Percentiles rank a stretch among this genome's conserved stretches.
phyloP scores from a whole-genome alignment of 768 basidiomycete species.

The Mycena pura region DNA sequence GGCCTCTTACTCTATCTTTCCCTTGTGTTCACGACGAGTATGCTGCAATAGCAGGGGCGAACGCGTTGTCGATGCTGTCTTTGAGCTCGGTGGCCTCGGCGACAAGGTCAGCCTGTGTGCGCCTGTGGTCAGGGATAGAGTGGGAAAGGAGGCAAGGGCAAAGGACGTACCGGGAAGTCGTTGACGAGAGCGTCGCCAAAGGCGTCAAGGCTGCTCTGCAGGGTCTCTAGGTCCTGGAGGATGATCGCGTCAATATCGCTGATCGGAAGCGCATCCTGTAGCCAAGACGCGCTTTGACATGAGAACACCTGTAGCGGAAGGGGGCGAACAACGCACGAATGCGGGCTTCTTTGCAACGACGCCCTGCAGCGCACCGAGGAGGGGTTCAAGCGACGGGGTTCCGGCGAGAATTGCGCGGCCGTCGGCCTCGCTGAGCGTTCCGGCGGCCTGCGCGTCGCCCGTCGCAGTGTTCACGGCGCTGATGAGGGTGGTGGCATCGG shows the following conservation, averaged over 20 bases:
- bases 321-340: neutral
- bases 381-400: neutral
- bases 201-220: neutral
- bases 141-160: neutral
- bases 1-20: too few relatives aligned
- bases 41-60: slow-evolving; percentile 7
- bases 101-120: slow-evolving; percentile 6
- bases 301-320: neutral
- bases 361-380: neutral
- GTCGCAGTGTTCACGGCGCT: slow-evolving; percentile 1
- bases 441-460: neutral
- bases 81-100: slow-evolving; percentile 2
- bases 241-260: neutral
- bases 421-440: neutral
- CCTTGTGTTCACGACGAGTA: slow-evolving; percentile 15
- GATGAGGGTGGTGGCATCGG: neutral
- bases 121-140: neutral
- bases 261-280: slow-evolving; percentile 4
- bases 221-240: slow-evolving; percentile 6
- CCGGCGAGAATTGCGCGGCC: neutral
- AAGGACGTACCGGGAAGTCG: neutral
- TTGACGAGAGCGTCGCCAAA: slow-evolving; percentile 4
- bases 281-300: neutral
- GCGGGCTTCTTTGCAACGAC: slow-evolving; percentile 2
- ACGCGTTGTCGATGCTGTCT: slow-evolving; percentile 3